A percentile compares a stretch with the other conserved stretches of the same genome.
Conservation (phyloP, 768 basidiomycete species). For the Naganishia vaughanmartiniae region DNA sequence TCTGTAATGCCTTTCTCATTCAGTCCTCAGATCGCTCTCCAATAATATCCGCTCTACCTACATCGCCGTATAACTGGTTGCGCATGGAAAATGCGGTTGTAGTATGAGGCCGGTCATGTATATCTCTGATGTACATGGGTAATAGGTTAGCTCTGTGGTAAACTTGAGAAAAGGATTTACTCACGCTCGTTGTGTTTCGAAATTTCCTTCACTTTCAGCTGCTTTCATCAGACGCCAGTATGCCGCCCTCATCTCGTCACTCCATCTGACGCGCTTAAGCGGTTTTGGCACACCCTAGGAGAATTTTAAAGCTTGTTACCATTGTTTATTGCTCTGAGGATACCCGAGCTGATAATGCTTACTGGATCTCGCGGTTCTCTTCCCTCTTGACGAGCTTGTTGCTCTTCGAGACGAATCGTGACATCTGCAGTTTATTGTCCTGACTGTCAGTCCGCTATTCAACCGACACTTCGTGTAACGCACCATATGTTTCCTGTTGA, state of each 20-base stretch:
- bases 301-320: neutral
- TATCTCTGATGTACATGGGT: neutral
- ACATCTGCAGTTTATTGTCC: neutral
- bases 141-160: neutral
- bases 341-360: neutral
- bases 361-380: neutral
- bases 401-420: neutral
- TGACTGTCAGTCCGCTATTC: neutral
- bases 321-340: no score
- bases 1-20: slow-evolving; percentile 8
- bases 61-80: slow-evolving; percentile 10
- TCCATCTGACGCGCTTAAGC: neutral
- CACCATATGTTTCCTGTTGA: neutral
- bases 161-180: neutral
- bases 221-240: slow-evolving; percentile 12
- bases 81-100: neutral
- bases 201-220: slow-evolving; percentile 1
- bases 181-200: slow-evolving; percentile 10
- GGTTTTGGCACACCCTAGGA: neutral
- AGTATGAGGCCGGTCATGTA: neutral
- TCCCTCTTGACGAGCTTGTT: neutral
- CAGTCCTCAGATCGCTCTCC: neutral
- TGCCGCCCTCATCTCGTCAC: slow-evolving; percentile 1
- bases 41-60: neutral
- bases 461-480: neutral